Evolutionary conservation across 2,329 filamentous ascomycete genomes (phyloP).

Genomic region (Bisporella sp.): DNA sequence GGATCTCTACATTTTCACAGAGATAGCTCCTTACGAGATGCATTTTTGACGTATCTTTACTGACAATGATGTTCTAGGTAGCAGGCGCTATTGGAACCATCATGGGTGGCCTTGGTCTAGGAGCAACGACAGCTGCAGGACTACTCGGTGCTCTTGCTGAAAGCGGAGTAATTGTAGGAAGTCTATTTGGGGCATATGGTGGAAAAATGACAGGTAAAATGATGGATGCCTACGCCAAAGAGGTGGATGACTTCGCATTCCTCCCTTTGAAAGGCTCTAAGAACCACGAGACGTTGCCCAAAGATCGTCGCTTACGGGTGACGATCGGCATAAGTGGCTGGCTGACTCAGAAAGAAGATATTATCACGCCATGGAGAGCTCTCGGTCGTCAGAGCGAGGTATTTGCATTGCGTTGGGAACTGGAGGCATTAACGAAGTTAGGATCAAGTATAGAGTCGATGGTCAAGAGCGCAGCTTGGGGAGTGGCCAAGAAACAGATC

Average conservation of each 20-base stretch:
- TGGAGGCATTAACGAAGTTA: constrained; percentile 68
- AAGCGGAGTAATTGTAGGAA: constrained; percentile 71
- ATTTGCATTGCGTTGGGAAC: constrained; percentile 80
- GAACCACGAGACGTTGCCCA: constrained; percentile 39
- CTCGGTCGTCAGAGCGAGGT: constrained; percentile 68
- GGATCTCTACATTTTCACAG: too few relatives aligned
- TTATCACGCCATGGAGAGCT: constrained; percentile 71
- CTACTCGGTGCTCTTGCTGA: constrained; percentile 76
- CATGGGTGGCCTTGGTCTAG: constrained; percentile 70
- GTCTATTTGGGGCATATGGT: constrained; percentile 87
- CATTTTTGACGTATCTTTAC: too few relatives aligned
- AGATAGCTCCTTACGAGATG: too few relatives aligned
- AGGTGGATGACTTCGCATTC: constrained; percentile 85
- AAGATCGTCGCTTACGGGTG: constrained; percentile 67
- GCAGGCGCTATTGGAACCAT: constrained; percentile 74
- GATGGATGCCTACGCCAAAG: constrained; percentile 80
- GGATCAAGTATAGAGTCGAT: constrained; percentile 72
- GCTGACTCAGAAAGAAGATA: constrained; percentile 64
- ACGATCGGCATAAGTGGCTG: constrained; percentile 80
- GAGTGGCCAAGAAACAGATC: constrained; percentile 59
- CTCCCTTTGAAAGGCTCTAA: constrained; percentile 58
- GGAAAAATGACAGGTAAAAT: constrained; percentile 76
- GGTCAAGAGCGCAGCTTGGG: constrained; percentile 76
- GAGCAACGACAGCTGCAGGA: constrained; percentile 65
- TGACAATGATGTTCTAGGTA: constrained; percentile 24